These are phyloP conservation scores for Pichia manshurica DNA, from an alignment of 805 yeast species.

Conservation along the genomic window DNA sequence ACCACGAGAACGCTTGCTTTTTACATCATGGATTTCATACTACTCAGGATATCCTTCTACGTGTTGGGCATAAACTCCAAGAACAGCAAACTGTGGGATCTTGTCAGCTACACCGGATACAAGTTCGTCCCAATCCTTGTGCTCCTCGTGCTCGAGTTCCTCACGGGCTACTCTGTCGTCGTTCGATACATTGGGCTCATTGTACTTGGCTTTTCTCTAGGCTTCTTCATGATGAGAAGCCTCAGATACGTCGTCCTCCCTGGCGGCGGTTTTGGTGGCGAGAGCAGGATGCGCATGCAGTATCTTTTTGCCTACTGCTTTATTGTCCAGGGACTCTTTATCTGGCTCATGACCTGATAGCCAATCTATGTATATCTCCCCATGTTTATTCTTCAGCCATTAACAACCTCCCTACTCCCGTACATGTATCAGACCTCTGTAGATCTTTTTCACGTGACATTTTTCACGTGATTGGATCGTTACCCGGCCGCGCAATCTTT, in stretches of 20 bases:
- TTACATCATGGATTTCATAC: conserved; percentile 64
- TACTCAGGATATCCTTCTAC: conserved; percentile 79
- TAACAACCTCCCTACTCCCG: too few relatives aligned
- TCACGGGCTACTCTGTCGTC: conserved; percentile 30
- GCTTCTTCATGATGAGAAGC: conserved; percentile 63
- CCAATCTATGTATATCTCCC: too few relatives aligned
- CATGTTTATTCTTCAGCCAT: too few relatives aligned
- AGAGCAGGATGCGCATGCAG: conserved; percentile 73
- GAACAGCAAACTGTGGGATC: conserved; percentile 55
- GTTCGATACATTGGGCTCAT: conserved; percentile 31
- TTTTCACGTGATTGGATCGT: too few relatives aligned
- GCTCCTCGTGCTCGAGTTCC: conserved; percentile 46
- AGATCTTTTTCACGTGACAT: too few relatives aligned
- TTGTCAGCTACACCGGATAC: conserved; percentile 87
- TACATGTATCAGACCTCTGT: too few relatives aligned
- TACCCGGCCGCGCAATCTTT: too few relatives aligned
- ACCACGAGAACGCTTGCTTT: conserved; percentile 84
- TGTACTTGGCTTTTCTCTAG: conserved; percentile 52
- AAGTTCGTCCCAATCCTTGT: conserved; percentile 78
- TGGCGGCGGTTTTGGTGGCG: conserved; percentile 47
- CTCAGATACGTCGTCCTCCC: conserved; percentile 65
- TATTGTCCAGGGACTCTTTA: conserved; percentile 65
- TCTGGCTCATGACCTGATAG: conserved; percentile 58
- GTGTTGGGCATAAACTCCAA: conserved; percentile 65
- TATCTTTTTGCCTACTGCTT: conserved; percentile 82